Conservation (phyloP, 768 basidiomycete species). For the Rubroboletus pulcherrimus region DNA sequence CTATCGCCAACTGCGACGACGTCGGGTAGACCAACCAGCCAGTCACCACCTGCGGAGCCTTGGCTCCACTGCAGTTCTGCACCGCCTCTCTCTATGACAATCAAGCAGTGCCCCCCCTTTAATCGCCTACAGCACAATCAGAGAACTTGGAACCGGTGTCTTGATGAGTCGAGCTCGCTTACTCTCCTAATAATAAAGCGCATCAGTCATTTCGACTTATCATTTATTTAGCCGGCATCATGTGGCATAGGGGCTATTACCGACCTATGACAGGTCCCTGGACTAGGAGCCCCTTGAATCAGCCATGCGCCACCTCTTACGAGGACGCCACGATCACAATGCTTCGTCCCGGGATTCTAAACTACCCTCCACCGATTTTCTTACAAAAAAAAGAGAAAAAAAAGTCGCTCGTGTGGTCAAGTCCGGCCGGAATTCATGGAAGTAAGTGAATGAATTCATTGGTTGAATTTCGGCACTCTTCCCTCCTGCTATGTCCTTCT, state of each 20-base stretch:
- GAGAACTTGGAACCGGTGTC: background rate
- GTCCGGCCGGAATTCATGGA: background rate
- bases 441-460: background rate
- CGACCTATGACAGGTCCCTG: background rate
- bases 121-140: background rate
- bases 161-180: no score
- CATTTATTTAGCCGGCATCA: slow-evolving; percentile 13
- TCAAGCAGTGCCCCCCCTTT: background rate
- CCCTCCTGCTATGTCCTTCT: background rate
- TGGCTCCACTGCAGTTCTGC: background rate
- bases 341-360: background rate
- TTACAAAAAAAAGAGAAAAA: background rate
- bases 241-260: background rate
- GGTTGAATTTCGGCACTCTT: background rate
- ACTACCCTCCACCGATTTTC: background rate
- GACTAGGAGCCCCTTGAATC: background rate
- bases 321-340: background rate
- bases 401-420: background rate
- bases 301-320: background rate
- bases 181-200: background rate
- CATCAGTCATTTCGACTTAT: background rate
- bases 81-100: slow-evolving; percentile 6
- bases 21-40: background rate
- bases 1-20: background rate
- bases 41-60: background rate